Evolutionary conservation across 495 filamentous ascomycete genomes (phyloP).

Genomic region (Neurospora terricola): DNA sequence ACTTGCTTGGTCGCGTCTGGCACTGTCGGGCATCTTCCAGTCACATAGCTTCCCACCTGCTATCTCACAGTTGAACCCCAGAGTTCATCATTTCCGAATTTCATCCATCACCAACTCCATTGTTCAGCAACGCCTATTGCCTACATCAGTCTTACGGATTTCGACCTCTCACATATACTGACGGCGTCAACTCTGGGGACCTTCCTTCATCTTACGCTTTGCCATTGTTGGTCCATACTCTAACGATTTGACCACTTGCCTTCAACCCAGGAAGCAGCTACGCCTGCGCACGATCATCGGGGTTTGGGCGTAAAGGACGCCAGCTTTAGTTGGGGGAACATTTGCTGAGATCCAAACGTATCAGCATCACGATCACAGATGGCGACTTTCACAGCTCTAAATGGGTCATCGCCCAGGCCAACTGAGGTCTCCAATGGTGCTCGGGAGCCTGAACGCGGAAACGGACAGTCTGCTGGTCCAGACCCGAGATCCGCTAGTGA

Average conservation of each 20-base stretch:
- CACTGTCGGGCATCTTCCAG: background rate
- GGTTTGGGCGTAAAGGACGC: background rate
- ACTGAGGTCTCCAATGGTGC: constrained; percentile 22
- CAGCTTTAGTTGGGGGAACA: background rate
- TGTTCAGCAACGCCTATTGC: constrained; percentile 12
- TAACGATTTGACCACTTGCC: background rate
- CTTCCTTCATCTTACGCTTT: constrained; percentile 1
- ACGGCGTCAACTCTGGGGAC: background rate
- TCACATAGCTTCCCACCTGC: background rate
- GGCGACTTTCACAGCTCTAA: constrained; percentile 39
- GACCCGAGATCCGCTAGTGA: constrained; percentile 25
- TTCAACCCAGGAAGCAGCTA: background rate
- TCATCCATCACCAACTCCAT: constrained; percentile 3
- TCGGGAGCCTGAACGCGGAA: constrained; percentile 16
- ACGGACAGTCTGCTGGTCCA: constrained; percentile 12
- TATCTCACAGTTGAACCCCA: background rate
- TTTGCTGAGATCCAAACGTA: background rate
- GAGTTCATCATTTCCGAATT: background rate
- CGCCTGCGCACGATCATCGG: background rate
- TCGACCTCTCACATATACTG: background rate
- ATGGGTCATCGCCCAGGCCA: constrained; percentile 35
- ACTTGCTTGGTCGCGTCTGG: background rate
- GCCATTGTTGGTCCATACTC: background rate
- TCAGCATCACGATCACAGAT: constrained; percentile 25
- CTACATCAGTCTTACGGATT: constrained; percentile 1